Conservation (phyloP, 1,284 basidiomycete species). For the Tetrapyrgos nigripes region DNA sequence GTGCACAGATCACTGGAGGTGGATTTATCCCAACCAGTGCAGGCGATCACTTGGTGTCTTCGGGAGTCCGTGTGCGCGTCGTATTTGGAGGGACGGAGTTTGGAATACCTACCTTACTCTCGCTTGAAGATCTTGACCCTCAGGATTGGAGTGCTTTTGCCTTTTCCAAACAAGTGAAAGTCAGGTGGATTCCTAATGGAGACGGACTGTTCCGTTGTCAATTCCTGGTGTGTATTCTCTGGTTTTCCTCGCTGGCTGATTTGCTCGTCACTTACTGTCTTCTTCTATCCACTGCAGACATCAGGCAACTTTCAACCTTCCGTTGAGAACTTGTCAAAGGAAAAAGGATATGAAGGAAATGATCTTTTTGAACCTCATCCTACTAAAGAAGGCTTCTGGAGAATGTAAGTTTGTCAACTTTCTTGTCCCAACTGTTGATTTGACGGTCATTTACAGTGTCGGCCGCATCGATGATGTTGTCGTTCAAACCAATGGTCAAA, state of each 20-base stretch:
- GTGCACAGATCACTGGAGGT: slow-evolving; percentile 33
- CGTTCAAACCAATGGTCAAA: slow-evolving; percentile 46
- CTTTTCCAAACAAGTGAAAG: slow-evolving; percentile 24
- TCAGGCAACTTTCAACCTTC: slow-evolving; percentile 29
- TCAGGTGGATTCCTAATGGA: slow-evolving; percentile 36
- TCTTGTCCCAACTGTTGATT: background rate
- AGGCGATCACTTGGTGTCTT: slow-evolving; percentile 30
- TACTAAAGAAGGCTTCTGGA: slow-evolving; percentile 33
- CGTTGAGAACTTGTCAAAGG: slow-evolving; percentile 37
- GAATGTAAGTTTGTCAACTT: slow-evolving; percentile 36
- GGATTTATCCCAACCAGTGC: no score
- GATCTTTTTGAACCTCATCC: slow-evolving; percentile 41
- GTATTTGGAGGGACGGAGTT: slow-evolving; percentile 41
- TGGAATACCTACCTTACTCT: slow-evolving; percentile 18
- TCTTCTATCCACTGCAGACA: slow-evolving; percentile 22
- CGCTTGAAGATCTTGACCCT: slow-evolving; percentile 21
- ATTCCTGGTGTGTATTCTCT: slow-evolving; percentile 31
- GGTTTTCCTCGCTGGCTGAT: background rate
- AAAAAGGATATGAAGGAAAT: slow-evolving; percentile 38
- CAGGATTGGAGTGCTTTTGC: slow-evolving; percentile 36
- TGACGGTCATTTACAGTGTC: slow-evolving; percentile 33
- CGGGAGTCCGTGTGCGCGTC: slow-evolving; percentile 31
- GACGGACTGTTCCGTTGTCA: slow-evolving; percentile 37
- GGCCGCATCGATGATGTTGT: slow-evolving; percentile 45
- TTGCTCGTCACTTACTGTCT: background rate